Evolutionary conservation across 2,329 filamentous ascomycete species (phyloP), one percentile per base, ranked within the genome.

Genomic region (Coleophoma cylindrospora): DNA sequence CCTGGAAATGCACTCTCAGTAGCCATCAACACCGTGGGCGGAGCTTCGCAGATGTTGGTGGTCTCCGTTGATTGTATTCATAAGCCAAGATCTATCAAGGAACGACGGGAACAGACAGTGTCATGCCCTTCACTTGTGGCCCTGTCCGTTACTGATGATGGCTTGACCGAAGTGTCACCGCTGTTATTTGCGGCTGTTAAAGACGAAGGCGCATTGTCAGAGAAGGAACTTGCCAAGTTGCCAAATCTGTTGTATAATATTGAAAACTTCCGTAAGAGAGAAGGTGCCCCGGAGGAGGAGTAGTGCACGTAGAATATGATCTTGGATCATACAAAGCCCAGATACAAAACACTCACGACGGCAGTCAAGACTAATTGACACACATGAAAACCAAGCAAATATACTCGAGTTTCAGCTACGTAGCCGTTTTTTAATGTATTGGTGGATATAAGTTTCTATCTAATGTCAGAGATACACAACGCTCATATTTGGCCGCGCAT

Each of bases 1-100:
- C 71, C 75, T 2, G 86, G 86, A 8, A 90, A 88, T 59, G 78
- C 83, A 1, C 75, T 66, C 5, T 53, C 54, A 4, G 27, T 64
- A 9, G 38, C 54, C 11, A 49, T 17, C n/a, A 33, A 33, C 13
- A 19, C 36, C 19, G 48, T 62, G 11, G 57, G 61, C 38, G 61
- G 65, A 9, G 55, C 58, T 7, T 27, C 27, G 9, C 27, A 27
- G 27, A 56, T 74, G 40, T 47, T 79, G 21, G 47, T 65, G 15
- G 69, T 82, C 36, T 79, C 80, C 1, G 65, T 81, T 45, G 81
- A 84, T 59, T 71, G 70, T 37, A 61, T 79, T 48, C 77, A 80
- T 54, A 66, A 74, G 47, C 59, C 72, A 34, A 70, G 71, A 13
- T 80, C 77, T n/a, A 77, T 68, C 4, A 70, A 69, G 33, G 63